Evolutionary conservation across 2,329 filamentous ascomycete genomes (phyloP), one percentile per base, ranked within the genome.

Genomic region (Tolypocladium endophyticum): DNA sequence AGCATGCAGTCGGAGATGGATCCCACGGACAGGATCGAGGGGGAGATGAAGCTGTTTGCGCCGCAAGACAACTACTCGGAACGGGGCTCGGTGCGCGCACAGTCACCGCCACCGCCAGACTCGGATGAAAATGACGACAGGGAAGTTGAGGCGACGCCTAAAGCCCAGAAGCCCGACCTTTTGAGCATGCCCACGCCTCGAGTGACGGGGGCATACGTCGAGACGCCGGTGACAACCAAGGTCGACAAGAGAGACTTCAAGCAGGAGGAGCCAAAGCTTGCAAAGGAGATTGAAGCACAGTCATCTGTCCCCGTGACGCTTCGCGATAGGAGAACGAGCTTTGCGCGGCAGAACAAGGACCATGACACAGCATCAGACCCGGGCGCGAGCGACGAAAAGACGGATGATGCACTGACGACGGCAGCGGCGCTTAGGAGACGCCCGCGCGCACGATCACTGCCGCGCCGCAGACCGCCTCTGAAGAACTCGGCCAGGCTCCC

Each of bases 21-120:
- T 61, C 81, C 82, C 5, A 80, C 77, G 1, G 81, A 81, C 64
- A 79, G 82, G 53, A 83, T 85, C 57, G 77, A 82, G 64, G 79
- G 75, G 12, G 82, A 85, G 69, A 77, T 79, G 71, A 79, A 77
- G 56, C 74, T 85, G 11, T 85, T 85, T 68, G 82, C 80, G 18
- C 79, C 77, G 0, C 65, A 71, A 20, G 81, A 84, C 38, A 81
- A 79, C 61, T 76, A 82, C 50, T 85, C 82, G 1, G 82, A 85
- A 64, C 76, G 73, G 52, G 81, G 81, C 1, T 84, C 82, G 4
- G 71, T 79, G 23, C 76, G 79, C 43, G 81, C 78, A 4, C 74
- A 77, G 2, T 84, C 82, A 0, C 71, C 72, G 2, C 58, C 72
- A 1, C 58, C 57, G 35, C 60, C 63, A 8, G 73, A 74, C 11